Evolutionary conservation across 2,329 filamentous ascomycete genomes (phyloP), one percentile per base, ranked within the genome.

Genomic region (Allantophomopsis cytisporea): DNA sequence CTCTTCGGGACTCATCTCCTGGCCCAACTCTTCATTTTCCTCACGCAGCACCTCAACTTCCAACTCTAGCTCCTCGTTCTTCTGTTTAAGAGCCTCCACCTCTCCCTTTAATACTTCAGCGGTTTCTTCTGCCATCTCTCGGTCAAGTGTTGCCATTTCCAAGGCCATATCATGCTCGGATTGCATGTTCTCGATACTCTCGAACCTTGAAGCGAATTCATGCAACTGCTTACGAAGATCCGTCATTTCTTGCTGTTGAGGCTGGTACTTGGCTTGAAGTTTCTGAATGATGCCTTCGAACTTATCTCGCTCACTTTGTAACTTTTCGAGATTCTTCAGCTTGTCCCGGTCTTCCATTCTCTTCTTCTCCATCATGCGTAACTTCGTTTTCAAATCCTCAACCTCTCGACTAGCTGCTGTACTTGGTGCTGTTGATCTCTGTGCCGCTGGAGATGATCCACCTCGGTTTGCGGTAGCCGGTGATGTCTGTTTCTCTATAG

Each of bases 101-200:
- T 98, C 88, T 2, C 74, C 71, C 56, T 87, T 91, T 38, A 82
- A 67, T 14, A 81, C 76, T 48, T 96, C 91, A 1, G 84, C 81
- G 34, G 79, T 86, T 60, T 95, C 89, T 58, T 98, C 88, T 0
- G 91, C 91, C 83, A 96, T 94, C 59, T 98, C 89, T 35, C 85
- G 77, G 55, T 98, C 91, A 18, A 98, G 65, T 0, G 84, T 81
- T 6, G 87, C 86, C 60, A 91, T 74, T 60, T 98, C 91, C 53
- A 95, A 63, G 6, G 83, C 75, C 3, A 80, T 73, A 21, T 96
- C 91, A 57, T 93, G 80, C 48, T 95, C 87, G 7, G 83, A 82
- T 54, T 91, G 81, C 39, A 82, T 66, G 21, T 71, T 68, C 49
- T 89, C 83, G 2, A 91, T 65, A 16, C 76, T 66, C 41, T 83